Evolutionary conservation across 2,329 filamentous ascomycete genomes (phyloP).

Genomic region (Davidsoniella neocaledoniae): DNA sequence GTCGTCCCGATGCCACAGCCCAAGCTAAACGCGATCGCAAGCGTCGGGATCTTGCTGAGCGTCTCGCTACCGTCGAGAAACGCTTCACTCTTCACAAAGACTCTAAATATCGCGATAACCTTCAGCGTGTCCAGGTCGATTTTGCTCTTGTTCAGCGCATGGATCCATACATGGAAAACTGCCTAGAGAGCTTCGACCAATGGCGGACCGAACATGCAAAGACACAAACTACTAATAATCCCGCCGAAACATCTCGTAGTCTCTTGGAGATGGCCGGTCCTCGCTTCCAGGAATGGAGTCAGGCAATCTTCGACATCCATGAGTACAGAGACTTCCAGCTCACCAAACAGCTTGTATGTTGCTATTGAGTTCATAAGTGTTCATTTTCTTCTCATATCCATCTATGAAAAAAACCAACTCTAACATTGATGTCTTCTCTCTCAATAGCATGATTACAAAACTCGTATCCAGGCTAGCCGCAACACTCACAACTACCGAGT

Average conservation of each 20-base stretch:
- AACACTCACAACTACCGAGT: constrained; percentile 44
- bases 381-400: background rate
- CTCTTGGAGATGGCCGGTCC: constrained; percentile 62
- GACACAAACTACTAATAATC: constrained; percentile 23
- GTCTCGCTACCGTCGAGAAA: constrained; percentile 57
- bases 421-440: background rate
- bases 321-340: constrained; percentile 76
- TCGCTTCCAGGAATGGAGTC: constrained; percentile 70
- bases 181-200: constrained; percentile 55
- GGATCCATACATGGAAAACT: constrained; percentile 57
- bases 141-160: constrained; percentile 73
- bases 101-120: constrained; percentile 69
- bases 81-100: constrained; percentile 70
- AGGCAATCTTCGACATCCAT: constrained; percentile 72
- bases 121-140: constrained; percentile 83
- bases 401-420: background rate
- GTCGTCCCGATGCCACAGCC: constrained; percentile 23
- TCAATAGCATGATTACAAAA: constrained; percentile 43
- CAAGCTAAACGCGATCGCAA: constrained; percentile 81
- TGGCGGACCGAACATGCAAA: constrained; percentile 39
- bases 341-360: constrained; percentile 59
- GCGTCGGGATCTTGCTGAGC: constrained; percentile 65
- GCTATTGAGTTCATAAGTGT: background rate
- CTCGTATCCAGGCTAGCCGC: constrained; percentile 41
- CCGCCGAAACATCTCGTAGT: constrained; percentile 31